Evolutionary conservation across 192 early-diverging fungal genomes (phyloP).

Genomic region (Mortierella hygrophila): DNA sequence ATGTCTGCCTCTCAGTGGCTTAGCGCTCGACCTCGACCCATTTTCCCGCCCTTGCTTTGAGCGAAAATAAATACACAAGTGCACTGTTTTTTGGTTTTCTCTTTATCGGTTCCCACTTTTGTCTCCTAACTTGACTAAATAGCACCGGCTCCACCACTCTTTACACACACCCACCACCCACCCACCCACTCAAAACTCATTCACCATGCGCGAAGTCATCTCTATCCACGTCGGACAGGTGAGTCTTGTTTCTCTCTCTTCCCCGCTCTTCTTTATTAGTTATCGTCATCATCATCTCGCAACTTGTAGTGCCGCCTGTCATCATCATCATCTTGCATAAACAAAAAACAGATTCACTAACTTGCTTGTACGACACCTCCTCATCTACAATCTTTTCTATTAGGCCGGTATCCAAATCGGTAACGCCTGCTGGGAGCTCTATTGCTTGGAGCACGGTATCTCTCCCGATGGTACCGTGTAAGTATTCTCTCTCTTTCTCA

Average conservation of each 20-base stretch:
- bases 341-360: not conserved
- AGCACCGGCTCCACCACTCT: slow-evolving; percentile 44
- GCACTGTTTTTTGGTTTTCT: slow-evolving; percentile 16
- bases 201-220: slow-evolving; percentile 55
- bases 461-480: slow-evolving; percentile 59
- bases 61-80: not conserved
- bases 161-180: not conserved
- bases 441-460: slow-evolving; percentile 97
- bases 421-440: slow-evolving; percentile 99
- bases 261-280: not conserved
- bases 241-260: slow-evolving; percentile 5
- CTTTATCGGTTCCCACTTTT: slow-evolving; percentile 46
- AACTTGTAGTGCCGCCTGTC: no score
- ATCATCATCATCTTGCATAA: not conserved
- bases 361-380: not conserved
- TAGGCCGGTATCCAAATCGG: slow-evolving; percentile 99
- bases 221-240: slow-evolving; percentile 57
- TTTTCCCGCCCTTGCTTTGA: not conserved
- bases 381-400: not conserved
- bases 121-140: slow-evolving; percentile 50
- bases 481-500: slow-evolving; percentile 16
- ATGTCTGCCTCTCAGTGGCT: not conserved
- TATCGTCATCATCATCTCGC: not conserved
- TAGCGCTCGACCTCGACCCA: not conserved
- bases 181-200: not conserved